phyloP scores from a whole-genome alignment of 768 basidiomycete species.

The Pseudohyphozyma bogoriensis region DNA sequence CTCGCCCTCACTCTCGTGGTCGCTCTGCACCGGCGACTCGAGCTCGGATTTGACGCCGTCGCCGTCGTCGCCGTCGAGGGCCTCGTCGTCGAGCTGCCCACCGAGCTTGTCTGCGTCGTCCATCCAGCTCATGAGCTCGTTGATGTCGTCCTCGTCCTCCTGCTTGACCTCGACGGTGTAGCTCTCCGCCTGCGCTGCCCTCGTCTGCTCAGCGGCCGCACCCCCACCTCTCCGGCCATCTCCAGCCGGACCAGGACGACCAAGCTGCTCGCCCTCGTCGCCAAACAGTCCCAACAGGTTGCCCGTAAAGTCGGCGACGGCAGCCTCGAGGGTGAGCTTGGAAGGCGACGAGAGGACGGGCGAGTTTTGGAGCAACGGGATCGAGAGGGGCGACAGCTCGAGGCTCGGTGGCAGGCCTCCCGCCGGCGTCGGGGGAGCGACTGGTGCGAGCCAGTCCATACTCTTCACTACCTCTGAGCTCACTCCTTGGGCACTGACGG shows the following conservation, averaged over 20 bases:
- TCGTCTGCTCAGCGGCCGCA: not conserved
- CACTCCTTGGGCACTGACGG: too few species aligned
- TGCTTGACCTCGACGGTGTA: too few species aligned
- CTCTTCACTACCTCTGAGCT: too few species aligned
- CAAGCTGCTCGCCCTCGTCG: not conserved
- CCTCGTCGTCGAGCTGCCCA: not conserved
- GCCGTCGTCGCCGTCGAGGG: not conserved
- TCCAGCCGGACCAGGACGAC: not conserved
- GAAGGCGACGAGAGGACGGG: too few species aligned
- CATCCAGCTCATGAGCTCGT: not conserved
- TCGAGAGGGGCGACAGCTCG: too few species aligned
- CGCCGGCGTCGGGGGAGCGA: too few species aligned
- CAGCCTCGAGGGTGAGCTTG: not conserved
- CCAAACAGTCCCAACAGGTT: not conserved
- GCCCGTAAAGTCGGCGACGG: not conserved
- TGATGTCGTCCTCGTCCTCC: not conserved
- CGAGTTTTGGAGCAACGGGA: too few species aligned
- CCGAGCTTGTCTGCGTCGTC: not conserved
- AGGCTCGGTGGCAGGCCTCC: too few species aligned
- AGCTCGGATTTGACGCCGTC: not conserved
- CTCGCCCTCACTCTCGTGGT: not conserved
- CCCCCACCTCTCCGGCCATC: not conserved
- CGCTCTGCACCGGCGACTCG: not conserved
- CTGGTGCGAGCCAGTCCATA: too few species aligned
- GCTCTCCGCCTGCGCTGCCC: too few species aligned